Evolutionary conservation across 192 early-diverging fungal genomes (phyloP).

Genomic region (Backusella psychrophila): DNA sequence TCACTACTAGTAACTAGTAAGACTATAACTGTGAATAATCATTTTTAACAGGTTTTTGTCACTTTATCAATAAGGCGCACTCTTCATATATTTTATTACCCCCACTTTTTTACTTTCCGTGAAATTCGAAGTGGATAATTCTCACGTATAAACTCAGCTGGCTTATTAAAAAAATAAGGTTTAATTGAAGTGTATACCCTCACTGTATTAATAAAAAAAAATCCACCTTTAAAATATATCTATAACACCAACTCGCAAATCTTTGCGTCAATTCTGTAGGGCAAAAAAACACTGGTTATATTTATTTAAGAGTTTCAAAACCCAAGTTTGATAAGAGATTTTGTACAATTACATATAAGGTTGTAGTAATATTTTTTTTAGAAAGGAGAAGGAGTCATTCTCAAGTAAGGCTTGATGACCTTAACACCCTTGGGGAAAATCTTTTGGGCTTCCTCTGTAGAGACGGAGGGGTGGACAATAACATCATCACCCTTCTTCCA

Average conservation of each 20-base stretch:
- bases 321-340: background rate
- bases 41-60: too few relatives aligned
- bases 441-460: slow-evolving; percentile 78
- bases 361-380: slow-evolving; percentile 11
- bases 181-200: background rate
- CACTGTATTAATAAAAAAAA: background rate
- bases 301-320: background rate
- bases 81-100: too few relatives aligned
- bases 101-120: too few relatives aligned
- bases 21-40: too few relatives aligned
- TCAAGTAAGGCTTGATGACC: slow-evolving; percentile 84
- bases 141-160: background rate
- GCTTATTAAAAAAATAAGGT: background rate
- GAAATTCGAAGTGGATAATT: background rate
- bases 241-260: background rate
- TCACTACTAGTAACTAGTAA: too few relatives aligned
- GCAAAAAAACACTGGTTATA: background rate
- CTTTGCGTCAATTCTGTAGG: background rate
- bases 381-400: slow-evolving; percentile 54
- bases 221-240: background rate
- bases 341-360: background rate
- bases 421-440: slow-evolving; percentile 80
- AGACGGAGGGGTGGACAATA: slow-evolving; percentile 85
- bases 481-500: slow-evolving; percentile 89
- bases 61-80: too few relatives aligned